Evolutionary conservation across 2,329 filamentous ascomycete genomes (phyloP).

Genomic region (Hymenoscyphus scutula): DNA sequence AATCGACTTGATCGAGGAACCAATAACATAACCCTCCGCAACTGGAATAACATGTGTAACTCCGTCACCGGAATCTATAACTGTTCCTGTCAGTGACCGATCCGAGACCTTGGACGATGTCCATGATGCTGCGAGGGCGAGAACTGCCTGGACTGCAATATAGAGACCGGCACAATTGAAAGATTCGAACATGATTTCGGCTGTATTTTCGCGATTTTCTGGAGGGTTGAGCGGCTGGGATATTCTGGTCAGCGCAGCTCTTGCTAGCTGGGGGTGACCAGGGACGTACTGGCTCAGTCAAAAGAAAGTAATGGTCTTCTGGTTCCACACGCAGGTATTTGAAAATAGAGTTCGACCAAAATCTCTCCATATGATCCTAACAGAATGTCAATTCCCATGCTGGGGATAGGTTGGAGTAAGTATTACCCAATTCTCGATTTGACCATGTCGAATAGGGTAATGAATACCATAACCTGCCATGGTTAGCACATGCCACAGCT

Average conservation of each 20-base stretch:
- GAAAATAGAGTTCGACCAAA: slow-evolving; percentile 99
- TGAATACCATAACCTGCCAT: slow-evolving; percentile 82
- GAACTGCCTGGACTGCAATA: slow-evolving; percentile 95
- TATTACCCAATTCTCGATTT: slow-evolving; percentile 96
- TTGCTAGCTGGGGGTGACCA: neutral
- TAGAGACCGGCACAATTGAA: slow-evolving; percentile 99
- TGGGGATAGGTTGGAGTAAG: neutral
- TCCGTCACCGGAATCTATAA: slow-evolving; percentile 98
- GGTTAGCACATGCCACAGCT: slow-evolving; percentile 21
- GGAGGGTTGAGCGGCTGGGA: slow-evolving; percentile 88
- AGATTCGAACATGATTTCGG: slow-evolving; percentile 99
- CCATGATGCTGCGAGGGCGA: slow-evolving; percentile 96
- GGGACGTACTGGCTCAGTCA: slow-evolving; percentile 83
- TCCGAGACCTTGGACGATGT: slow-evolving; percentile 98
- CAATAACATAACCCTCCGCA: slow-evolving; percentile 97
- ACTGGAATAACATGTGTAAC: slow-evolving; percentile 99
- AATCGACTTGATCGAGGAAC: slow-evolving; percentile 98
- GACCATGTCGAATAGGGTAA: slow-evolving; percentile 95
- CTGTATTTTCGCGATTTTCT: slow-evolving; percentile 97
- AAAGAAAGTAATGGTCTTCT: slow-evolving; percentile 96
- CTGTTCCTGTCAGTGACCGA: slow-evolving; percentile 91
- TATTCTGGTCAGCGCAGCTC: neutral
- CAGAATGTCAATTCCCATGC: slow-evolving; percentile 22
- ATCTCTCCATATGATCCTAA: slow-evolving; percentile 97
- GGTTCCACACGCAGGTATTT: slow-evolving; percentile 98